Conservation (phyloP, 169 alveolate genomes). For the Eimeria sp. region DNA sequence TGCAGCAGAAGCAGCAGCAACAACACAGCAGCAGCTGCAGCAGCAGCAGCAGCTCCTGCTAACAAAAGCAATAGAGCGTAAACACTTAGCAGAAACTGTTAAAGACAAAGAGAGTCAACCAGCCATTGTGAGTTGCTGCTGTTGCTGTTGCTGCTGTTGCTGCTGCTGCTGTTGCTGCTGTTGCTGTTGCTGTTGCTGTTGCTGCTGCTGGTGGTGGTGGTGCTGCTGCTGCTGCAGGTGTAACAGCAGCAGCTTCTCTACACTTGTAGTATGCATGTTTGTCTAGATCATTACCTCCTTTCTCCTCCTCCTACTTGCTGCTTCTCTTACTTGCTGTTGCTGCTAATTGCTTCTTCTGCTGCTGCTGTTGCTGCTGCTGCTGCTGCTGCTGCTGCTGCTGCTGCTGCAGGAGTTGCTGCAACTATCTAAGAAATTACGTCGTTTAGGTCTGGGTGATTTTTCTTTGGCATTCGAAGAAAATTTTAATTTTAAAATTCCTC, state of each 20-base stretch:
- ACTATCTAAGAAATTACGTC: not conserved
- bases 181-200: not conserved
- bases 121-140: not conserved
- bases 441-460: not conserved
- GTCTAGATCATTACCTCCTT: too few relatives aligned
- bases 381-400: not conserved
- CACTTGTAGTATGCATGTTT: too few relatives aligned
- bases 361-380: too few relatives aligned
- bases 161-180: not conserved
- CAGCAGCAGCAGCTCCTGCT: slow-evolving; percentile 20
- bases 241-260: too few relatives aligned
- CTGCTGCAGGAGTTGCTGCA: not conserved
- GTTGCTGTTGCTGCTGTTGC: not conserved
- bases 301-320: too few relatives aligned
- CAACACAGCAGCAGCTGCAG: not conserved
- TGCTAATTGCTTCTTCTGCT: too few relatives aligned
- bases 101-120: not conserved
- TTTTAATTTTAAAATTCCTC: not conserved
- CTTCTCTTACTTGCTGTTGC: too few relatives aligned
- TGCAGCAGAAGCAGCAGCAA: slow-evolving; percentile 22
- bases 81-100: not conserved
- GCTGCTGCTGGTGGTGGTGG: not conserved
- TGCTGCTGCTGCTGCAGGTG: too few relatives aligned
- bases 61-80: not conserved
- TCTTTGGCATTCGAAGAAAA: not conserved